Percentiles rank a stretch among this genome's conserved stretches.
Evolutionary conservation across 2,329 filamentous ascomycete genomes (phyloP).

Genomic region (Penicillium sp.): DNA sequence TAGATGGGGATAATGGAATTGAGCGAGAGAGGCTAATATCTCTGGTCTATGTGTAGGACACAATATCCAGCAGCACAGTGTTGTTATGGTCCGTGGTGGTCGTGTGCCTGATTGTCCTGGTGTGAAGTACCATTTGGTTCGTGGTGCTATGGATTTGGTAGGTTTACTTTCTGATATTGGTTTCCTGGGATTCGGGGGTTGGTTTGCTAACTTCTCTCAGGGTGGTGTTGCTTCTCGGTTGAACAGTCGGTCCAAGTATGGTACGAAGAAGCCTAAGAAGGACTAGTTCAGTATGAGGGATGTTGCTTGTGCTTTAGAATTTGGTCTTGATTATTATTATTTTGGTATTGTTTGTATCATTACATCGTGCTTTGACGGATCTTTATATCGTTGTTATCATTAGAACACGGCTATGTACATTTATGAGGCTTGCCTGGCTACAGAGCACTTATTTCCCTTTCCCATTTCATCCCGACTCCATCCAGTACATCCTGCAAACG

Average conservation of each 20-base stretch:
- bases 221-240: conserved; percentile 80
- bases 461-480: no score
- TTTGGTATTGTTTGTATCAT: not conserved
- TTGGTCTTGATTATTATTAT: no score
- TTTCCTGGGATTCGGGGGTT: no score
- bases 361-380: no score
- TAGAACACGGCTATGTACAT: no score
- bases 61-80: conserved; percentile 97
- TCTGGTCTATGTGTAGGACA: conserved; percentile 57
- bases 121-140: conserved; percentile 88
- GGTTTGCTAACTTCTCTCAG: conserved; percentile 48
- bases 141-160: conserved; percentile 88
- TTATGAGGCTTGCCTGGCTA: no score
- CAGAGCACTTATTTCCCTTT: no score
- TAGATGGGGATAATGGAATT: no score
- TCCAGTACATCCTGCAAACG: no score
- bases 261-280: conserved; percentile 96
- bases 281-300: no score
- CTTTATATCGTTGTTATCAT: no score
- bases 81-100: conserved; percentile 89
- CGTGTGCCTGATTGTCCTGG: conserved; percentile 94
- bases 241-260: conserved; percentile 87
- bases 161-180: conserved; percentile 33
- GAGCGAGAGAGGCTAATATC: conserved; percentile 9
- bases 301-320: no score